Evolutionary conservation across 208 protist genomes (phyloP).

Genomic region (Crithidia acanthocephali): DNA sequence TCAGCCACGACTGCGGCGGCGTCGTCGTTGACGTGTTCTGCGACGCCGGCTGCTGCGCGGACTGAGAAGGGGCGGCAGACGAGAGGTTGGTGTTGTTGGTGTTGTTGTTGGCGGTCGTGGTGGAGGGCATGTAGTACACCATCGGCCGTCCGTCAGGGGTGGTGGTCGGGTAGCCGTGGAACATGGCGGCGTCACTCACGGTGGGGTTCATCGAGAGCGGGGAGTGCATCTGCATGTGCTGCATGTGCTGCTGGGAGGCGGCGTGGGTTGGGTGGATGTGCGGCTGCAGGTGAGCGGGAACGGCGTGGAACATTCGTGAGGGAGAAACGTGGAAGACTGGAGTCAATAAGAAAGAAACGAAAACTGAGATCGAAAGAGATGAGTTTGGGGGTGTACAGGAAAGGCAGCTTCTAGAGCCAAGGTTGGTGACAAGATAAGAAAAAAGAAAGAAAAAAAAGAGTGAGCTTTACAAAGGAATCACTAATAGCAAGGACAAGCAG

Average conservation of each 20-base stretch:
- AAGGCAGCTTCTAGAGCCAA: background rate
- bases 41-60: no score
- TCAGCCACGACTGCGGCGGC: background rate
- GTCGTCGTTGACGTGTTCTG: background rate
- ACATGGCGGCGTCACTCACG: background rate
- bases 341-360: constrained; percentile 12
- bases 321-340: no score
- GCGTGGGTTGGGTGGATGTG: background rate
- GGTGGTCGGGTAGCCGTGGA: constrained; percentile 3
- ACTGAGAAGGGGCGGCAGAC: no score
- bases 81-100: no score
- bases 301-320: constrained; percentile 21
- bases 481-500: background rate
- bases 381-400: background rate
- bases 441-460: background rate
- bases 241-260: background rate
- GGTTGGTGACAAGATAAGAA: background rate
- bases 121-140: constrained; percentile 5
- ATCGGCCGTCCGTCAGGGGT: background rate
- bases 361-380: background rate
- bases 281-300: constrained; percentile 8
- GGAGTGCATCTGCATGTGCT: background rate
- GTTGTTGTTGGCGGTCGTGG: background rate
- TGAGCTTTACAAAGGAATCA: background rate
- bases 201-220: background rate